Conservation (phyloP, 169 alveolate genomes). For the Amoebophrya sp. region DNA sequence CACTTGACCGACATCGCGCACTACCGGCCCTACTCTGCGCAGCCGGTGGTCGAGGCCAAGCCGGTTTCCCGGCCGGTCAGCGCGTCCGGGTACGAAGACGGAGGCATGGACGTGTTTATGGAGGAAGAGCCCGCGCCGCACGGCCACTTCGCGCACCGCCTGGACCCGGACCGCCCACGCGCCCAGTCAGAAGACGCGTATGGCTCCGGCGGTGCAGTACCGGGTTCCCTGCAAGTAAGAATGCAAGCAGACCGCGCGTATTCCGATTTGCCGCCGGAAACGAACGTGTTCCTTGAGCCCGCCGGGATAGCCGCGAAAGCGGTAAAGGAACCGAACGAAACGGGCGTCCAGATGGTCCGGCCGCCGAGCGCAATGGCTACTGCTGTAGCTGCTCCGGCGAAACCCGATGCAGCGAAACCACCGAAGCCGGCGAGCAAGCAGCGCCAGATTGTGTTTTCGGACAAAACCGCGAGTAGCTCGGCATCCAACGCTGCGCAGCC, state of each 20-base stretch:
- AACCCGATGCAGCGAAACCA: too few relatives aligned
- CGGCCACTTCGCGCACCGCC: too few relatives aligned
- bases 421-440: not conserved
- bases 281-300: not conserved
- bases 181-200: not conserved
- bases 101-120: too few relatives aligned
- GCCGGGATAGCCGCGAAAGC: not conserved
- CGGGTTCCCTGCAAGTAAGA: too few relatives aligned
- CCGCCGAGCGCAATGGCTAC: not conserved
- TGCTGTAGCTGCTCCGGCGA: too few relatives aligned
- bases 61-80: too few relatives aligned
- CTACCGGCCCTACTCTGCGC: not conserved
- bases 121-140: too few relatives aligned
- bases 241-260: too few relatives aligned
- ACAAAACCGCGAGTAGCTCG: not conserved
- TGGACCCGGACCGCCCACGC: not conserved
- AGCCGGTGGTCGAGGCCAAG: not conserved
- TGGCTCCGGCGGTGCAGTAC: not conserved
- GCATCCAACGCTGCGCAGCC: not conserved
- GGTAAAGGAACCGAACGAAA: not conserved
- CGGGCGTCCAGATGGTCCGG: not conserved
- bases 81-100: too few relatives aligned
- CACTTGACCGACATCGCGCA: conserved; percentile 12
- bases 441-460: not conserved
- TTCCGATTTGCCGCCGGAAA: not conserved